Percentiles rank a stretch among this genome's conserved stretches.
These are phyloP conservation scores for Phytomonas sp. DNA, from an alignment of 208 protist genomes.

Conservation along the genomic window DNA sequence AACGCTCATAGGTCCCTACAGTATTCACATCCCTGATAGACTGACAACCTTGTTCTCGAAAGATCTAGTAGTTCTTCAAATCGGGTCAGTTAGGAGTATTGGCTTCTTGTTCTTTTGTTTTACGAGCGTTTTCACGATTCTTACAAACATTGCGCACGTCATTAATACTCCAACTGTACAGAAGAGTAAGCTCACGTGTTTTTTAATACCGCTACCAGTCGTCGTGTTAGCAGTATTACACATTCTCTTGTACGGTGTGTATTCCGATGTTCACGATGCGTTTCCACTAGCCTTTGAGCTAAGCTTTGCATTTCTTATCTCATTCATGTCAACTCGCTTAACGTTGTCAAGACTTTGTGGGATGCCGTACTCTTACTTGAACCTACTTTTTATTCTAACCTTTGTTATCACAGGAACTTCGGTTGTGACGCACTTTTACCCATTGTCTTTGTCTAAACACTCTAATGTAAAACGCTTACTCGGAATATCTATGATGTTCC, in stretches of 20 bases:
- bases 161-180: conserved; percentile 22
- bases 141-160: conserved; percentile 49
- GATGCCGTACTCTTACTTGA: conserved; percentile 42
- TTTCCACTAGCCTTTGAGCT: conserved; percentile 73
- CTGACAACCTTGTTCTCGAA: conserved; percentile 9
- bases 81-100: conserved; percentile 36
- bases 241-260: conserved; percentile 33
- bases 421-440: conserved; percentile 24
- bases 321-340: conserved; percentile 65
- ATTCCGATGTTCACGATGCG: conserved; percentile 27
- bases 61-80: conserved; percentile 19
- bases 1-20: conserved; percentile 28
- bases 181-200: conserved; percentile 15
- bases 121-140: conserved; percentile 33
- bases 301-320: conserved; percentile 63
- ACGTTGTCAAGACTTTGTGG: conserved; percentile 67
- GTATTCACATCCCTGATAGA: background rate
- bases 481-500: conserved; percentile 27
- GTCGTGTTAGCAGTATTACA: conserved; percentile 31
- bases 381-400: conserved; percentile 26
- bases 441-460: conserved; percentile 2
- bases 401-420: conserved; percentile 21
- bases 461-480: conserved; percentile 18
- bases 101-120: conserved; percentile 33
- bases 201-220: conserved; percentile 38